A percentile compares a stretch with the other conserved stretches of the same genome.
These are phyloP conservation scores for Hura crepitans DNA, from an alignment of 441 rosid species.

Conservation along the genomic window DNA sequence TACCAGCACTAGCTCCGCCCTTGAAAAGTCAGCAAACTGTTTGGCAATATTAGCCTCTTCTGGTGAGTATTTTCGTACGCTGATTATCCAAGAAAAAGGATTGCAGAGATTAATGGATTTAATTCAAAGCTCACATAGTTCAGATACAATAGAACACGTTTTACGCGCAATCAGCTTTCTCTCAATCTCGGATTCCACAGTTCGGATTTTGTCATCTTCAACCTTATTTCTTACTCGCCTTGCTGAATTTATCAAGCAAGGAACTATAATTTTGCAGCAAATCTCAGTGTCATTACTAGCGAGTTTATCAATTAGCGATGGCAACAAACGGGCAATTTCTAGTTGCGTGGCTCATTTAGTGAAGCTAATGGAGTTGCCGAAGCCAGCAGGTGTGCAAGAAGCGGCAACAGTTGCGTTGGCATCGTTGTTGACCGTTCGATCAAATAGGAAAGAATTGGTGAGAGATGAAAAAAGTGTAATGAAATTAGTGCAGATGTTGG, in stretches of 20 bases:
- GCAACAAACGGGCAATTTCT: slow-evolving; percentile 63
- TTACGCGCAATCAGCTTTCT: slow-evolving; percentile 48
- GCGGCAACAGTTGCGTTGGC: slow-evolving; percentile 48
- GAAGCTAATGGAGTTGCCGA: slow-evolving; percentile 58
- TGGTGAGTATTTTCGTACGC: slow-evolving; percentile 49
- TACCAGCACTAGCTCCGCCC: slow-evolving; percentile 31
- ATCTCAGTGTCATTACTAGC: slow-evolving; percentile 50
- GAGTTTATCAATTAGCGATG: slow-evolving; percentile 50
- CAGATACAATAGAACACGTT: slow-evolving; percentile 45
- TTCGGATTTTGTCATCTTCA: slow-evolving; percentile 49
- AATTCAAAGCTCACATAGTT: slow-evolving; percentile 38
- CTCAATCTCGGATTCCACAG: slow-evolving; percentile 30
- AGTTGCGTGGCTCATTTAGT: slow-evolving; percentile 52
- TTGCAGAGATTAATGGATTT: slow-evolving; percentile 48
- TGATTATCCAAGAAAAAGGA: slow-evolving; percentile 57
- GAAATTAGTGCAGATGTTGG: slow-evolving; percentile 65
- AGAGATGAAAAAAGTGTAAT: slow-evolving; percentile 67
- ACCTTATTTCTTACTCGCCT: slow-evolving; percentile 49
- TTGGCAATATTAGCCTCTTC: slow-evolving; percentile 53
- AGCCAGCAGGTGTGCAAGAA: slow-evolving; percentile 75
- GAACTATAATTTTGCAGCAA: slow-evolving; percentile 46
- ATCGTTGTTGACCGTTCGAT: slow-evolving; percentile 46
- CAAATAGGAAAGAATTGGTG: slow-evolving; percentile 58
- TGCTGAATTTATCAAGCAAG: slow-evolving; percentile 59
- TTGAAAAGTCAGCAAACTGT: slow-evolving; percentile 50